Conservation (phyloP, 441 rosid species). For the Gossypium trilobum region DNA sequence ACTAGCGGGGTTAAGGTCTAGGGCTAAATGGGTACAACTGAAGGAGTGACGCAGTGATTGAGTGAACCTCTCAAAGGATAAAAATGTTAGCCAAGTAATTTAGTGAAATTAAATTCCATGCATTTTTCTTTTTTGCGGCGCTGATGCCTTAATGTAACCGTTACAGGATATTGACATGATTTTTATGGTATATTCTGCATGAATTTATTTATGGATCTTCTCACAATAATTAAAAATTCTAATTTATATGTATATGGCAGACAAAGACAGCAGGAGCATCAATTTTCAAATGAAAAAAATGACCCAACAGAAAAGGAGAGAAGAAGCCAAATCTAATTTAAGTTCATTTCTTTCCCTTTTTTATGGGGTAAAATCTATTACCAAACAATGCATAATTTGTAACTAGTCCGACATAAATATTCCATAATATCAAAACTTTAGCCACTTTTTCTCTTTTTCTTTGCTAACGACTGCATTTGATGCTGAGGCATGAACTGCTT, state of each 20-base stretch:
- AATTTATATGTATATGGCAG: neutral
- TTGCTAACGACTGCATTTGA: conserved; percentile 51
- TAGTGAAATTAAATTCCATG: neutral
- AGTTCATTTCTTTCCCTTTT: neutral
- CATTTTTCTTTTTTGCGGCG: neutral
- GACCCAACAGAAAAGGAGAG: neutral
- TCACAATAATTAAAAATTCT: neutral
- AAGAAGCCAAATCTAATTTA: neutral
- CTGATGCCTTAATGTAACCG: neutral
- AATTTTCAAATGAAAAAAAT: neutral
- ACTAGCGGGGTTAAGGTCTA: too few species aligned
- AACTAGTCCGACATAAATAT: neutral
- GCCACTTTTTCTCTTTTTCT: conserved; percentile 93
- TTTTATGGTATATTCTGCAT: neutral
- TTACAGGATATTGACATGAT: neutral
- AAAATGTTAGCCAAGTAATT: too few species aligned
- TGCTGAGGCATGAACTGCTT: conserved; percentile 66
- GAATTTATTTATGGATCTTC: neutral
- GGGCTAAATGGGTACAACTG: neutral
- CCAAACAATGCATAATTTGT: neutral
- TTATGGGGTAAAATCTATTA: neutral
- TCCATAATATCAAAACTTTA: conserved; percentile 46
- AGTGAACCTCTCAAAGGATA: neutral
- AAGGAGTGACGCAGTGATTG: neutral
- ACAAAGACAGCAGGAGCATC: neutral